These are phyloP conservation scores for Eimeria brunetti DNA, from an alignment of 169 alveolate genomes.

Conservation along the genomic window DNA sequence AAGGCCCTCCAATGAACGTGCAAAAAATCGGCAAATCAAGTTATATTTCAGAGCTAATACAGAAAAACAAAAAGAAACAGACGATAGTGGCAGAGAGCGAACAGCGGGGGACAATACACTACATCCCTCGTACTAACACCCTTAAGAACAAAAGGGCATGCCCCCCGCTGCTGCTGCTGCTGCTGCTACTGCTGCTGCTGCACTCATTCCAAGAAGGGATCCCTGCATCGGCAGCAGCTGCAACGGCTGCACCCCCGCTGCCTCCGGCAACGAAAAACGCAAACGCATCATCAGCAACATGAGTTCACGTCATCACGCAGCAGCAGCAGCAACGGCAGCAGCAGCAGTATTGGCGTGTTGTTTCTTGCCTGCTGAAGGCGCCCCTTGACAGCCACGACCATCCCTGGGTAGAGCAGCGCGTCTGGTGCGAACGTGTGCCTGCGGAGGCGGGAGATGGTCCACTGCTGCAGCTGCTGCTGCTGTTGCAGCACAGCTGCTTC, in stretches of 20 bases:
- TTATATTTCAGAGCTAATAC: background rate
- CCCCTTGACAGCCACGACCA: conserved; percentile 63
- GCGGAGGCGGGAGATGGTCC: conserved; percentile 39
- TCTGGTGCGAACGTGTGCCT: conserved; percentile 45
- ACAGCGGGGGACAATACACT: background rate
- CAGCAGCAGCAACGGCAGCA: conserved; percentile 24
- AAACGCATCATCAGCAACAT: background rate
- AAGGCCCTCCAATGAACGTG: background rate
- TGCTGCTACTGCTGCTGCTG: conserved; percentile 28
- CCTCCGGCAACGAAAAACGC: background rate
- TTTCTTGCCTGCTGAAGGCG: conserved; percentile 65
- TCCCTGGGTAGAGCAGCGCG: conserved; percentile 43
- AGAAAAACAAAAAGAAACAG: background rate
- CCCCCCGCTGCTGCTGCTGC: conserved; percentile 19
- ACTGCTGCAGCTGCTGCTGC: conserved; percentile 73
- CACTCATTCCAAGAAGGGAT: background rate
- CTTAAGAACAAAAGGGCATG: background rate
- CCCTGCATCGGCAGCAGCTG: background rate
- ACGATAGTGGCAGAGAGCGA: background rate
- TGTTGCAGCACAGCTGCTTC: conserved; percentile 49
- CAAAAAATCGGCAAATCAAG: background rate
- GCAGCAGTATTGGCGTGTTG: conserved; percentile 9
- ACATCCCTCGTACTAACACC: no score
- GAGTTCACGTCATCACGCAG: background rate
- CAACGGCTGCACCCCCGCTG: background rate